These are phyloP conservation scores for Selenicereus undatus DNA, from an alignment of 148 eudicot species.

Conservation along the genomic window DNA sequence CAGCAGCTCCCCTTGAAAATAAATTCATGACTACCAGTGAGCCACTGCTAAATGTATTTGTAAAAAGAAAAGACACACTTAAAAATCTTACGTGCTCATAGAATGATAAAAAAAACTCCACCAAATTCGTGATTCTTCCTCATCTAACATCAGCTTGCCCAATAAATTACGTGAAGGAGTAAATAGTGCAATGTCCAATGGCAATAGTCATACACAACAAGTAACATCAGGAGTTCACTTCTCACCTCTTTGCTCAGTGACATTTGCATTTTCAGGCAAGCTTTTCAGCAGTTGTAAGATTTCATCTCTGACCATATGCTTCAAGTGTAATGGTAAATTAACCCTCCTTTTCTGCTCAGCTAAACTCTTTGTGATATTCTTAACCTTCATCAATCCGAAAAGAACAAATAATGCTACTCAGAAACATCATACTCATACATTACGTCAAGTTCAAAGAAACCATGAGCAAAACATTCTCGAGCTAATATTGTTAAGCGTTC, in stretches of 20 bases:
- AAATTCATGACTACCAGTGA: neutral
- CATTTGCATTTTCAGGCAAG: constrained; percentile 44
- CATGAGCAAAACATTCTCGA: neutral
- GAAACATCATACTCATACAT: neutral
- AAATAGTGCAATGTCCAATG: neutral
- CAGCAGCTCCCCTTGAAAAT: neutral
- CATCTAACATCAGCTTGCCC: neutral
- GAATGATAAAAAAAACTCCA: neutral
- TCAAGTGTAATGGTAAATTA: constrained; percentile 48
- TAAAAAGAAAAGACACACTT: neutral
- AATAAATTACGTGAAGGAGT: neutral
- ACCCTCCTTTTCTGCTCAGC: constrained; percentile 34
- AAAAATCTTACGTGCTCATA: too few species aligned
- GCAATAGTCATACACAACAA: neutral
- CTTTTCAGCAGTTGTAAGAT: constrained; percentile 48
- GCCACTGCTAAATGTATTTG: neutral
- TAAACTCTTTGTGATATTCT: constrained; percentile 35
- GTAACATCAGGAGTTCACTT: neutral
- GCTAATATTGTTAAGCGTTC: neutral
- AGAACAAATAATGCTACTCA: neutral
- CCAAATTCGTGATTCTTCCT: neutral
- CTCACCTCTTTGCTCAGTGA: constrained; percentile 61
- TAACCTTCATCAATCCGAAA: constrained; percentile 42
- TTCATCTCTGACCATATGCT: constrained; percentile 54
- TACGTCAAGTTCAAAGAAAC: neutral